Conservation (phyloP, 2,329 filamentous ascomycete genomes). For the Hypoxylon sp. region DNA sequence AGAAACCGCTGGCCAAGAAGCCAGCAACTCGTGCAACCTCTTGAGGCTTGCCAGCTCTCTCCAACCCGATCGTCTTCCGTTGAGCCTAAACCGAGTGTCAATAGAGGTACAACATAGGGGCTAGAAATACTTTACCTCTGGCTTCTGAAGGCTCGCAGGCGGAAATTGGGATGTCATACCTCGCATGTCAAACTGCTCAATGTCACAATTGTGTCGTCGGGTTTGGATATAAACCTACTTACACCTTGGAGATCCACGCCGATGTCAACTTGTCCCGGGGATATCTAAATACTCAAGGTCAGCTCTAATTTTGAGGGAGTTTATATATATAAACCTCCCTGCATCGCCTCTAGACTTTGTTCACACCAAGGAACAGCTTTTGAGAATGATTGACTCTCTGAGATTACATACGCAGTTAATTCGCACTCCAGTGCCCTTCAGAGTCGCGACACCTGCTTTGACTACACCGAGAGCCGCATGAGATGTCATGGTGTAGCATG, state of each 20-base stretch:
- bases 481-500: constrained; percentile 71
- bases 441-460: constrained; percentile 67
- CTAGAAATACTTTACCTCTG: constrained; percentile 54
- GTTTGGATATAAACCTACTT: constrained; percentile 37
- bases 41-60: constrained; percentile 69
- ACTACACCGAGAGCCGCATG: constrained; percentile 75
- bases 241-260: constrained; percentile 61
- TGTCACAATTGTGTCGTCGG: background rate
- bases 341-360: too few species aligned
- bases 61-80: constrained; percentile 68
- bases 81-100: constrained; percentile 54
- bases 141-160: constrained; percentile 66
- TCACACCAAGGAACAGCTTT: background rate
- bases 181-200: constrained; percentile 62
- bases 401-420: constrained; percentile 65
- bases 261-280: constrained; percentile 59
- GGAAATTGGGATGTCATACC: constrained; percentile 69
- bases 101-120: background rate
- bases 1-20: constrained; percentile 74
- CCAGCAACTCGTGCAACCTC: constrained; percentile 73
- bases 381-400: background rate
- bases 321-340: background rate
- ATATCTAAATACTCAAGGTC: constrained; percentile 33
- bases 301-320: background rate
- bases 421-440: constrained; percentile 71